Evolutionary conservation across 106 monocot species (phyloP).

Genomic region (Apostasia ramifera): DNA sequence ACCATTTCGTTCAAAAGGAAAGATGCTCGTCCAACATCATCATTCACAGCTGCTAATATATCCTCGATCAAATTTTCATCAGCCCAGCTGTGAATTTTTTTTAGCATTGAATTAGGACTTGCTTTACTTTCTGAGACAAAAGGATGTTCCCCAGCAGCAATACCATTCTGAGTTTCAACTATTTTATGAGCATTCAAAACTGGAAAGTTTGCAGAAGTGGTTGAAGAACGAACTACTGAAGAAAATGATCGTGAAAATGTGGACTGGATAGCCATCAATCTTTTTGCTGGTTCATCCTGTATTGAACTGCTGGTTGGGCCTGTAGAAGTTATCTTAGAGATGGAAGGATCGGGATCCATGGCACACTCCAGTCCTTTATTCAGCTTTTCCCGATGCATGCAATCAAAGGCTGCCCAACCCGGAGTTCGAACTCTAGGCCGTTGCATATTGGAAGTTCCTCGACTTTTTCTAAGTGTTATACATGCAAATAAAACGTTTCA

Average conservation of each 20-base stretch:
- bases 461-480: constrained; percentile 9
- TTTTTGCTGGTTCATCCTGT: neutral
- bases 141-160: neutral
- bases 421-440: constrained; percentile 17
- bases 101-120: constrained; percentile 33
- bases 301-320: constrained; percentile 3
- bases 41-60: constrained; percentile 54
- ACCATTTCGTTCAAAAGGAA: constrained; percentile 63
- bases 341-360: constrained; percentile 57
- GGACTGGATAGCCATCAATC: neutral
- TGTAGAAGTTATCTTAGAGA: constrained; percentile 18
- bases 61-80: constrained; percentile 64
- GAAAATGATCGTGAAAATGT: constrained; percentile 39
- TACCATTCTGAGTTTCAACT: neutral
- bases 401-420: constrained; percentile 91
- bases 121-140: neutral
- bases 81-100: constrained; percentile 62
- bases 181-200: neutral
- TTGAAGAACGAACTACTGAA: constrained; percentile 24
- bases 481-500: neutral
- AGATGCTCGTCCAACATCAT: constrained; percentile 54
- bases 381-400: constrained; percentile 29
- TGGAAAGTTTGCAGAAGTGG: constrained; percentile 15
- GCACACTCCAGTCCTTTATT: constrained; percentile 4
- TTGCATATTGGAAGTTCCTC: constrained; percentile 30